Base-by-base conservation (phyloP, 306 rosid genomes). In the Delonix regia region DNA sequence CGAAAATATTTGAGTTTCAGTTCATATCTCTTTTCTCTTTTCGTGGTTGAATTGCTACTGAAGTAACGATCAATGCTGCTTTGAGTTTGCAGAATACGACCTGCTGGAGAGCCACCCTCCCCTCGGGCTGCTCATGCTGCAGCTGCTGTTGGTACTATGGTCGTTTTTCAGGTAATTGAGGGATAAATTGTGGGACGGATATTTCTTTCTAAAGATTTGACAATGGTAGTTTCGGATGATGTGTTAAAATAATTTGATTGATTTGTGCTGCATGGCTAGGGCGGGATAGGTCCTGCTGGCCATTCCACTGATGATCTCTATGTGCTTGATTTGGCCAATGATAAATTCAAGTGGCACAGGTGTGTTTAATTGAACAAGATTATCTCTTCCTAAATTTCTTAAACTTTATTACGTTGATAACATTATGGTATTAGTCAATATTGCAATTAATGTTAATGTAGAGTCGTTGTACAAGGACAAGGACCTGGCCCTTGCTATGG, bases 271-370 rank as follows among this genome's bases (percentile, higher is more conserved):
- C 60, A 67, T 86, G 85, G 79, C 24, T 87, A 94, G 99, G 99
- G 99, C 59, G 99, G 99, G 83, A 94, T 94, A 67, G 99, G 97
- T 86, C 99, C 99, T 18, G 95, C 99, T 13, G 99, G 99, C 57
- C 99, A 92, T 78, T 94, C 97, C 3, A 89, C 97, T 0, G 99
- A 94, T 69, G 99, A 94, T 89, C 86, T 94, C 57, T 90, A 56
- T 34, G 99, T 94, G 64, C 97, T 94, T 38, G 99, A 92, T 83
- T 71, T 94, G 85, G 63, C 94, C 75, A 90, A 90, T n/a, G 97
- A 94, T 75, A 90, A 90, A 66, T 94, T 81, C 84, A 94, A 92
- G 86, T 94, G 99, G 99, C 99, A 94, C 81, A 89, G 99, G 99
- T 92, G 85, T 80, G 82, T 41, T 75, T 84, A 73, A 57, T 59